Conservation (phyloP, 371 early-diverging fungal species). For the Parasitella parasitica region DNA sequence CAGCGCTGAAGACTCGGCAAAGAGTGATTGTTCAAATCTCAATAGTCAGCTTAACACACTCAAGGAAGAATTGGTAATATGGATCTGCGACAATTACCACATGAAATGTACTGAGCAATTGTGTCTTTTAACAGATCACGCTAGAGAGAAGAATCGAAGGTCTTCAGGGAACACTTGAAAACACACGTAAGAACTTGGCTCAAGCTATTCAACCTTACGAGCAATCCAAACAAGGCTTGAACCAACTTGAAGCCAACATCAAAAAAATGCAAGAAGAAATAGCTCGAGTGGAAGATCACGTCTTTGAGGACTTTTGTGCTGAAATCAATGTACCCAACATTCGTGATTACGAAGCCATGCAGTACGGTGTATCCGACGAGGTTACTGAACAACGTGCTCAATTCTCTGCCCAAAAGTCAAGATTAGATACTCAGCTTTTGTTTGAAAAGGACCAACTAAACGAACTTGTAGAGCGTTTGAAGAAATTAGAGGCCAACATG, state of each 20-base stretch:
- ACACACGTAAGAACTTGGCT: conserved; percentile 11
- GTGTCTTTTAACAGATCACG: too few species aligned
- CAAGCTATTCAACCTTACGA: conserved; percentile 12
- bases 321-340: conserved; percentile 70
- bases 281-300: conserved; percentile 63
- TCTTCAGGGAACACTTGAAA: conserved; percentile 11
- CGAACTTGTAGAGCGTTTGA: conserved; percentile 64
- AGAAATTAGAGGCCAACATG: conserved; percentile 45
- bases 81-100: neutral
- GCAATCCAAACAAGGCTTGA: conserved; percentile 24
- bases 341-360: conserved; percentile 81
- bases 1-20: conserved; percentile 62
- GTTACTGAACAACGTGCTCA: conserved; percentile 70
- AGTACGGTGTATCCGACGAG: conserved; percentile 70
- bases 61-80: conserved; percentile 59
- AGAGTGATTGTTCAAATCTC: conserved; percentile 60
- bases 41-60: conserved; percentile 57
- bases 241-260: conserved; percentile 39
- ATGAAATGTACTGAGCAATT: neutral
- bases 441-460: conserved; percentile 78
- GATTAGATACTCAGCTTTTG: conserved; percentile 70
- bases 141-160: conserved; percentile 16
- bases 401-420: conserved; percentile 73
- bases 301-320: conserved; percentile 81
- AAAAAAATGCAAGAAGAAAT: conserved; percentile 51